These are phyloP conservation scores for Ligustrum vulgare DNA, from an alignment of 257 asterid species.

Conservation along the genomic window DNA sequence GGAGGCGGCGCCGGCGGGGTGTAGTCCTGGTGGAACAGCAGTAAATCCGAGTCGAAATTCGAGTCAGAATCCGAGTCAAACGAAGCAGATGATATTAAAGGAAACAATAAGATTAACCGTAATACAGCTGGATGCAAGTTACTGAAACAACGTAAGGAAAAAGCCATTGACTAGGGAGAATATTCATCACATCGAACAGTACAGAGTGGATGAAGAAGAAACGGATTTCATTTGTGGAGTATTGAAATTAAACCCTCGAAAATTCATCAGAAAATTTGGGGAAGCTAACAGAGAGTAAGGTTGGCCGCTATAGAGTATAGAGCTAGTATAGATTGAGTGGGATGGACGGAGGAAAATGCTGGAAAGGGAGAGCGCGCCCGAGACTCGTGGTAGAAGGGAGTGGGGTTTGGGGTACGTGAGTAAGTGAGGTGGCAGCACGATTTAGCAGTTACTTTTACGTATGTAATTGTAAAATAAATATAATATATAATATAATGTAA, in stretches of 20 bases:
- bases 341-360: constrained; percentile 19
- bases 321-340: neutral
- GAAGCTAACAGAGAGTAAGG: constrained; percentile 30
- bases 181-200: constrained; percentile 59
- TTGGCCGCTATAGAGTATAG: neutral
- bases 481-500: too few species aligned
- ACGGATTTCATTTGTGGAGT: constrained; percentile 50
- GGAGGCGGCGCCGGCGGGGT: constrained; percentile 99
- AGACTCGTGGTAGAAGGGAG: constrained; percentile 9
- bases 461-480: too few species aligned
- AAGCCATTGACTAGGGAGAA: constrained; percentile 50
- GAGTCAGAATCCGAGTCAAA: constrained; percentile 26
- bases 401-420: constrained; percentile 26
- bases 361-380: constrained; percentile 30
- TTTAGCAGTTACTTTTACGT: constrained; percentile 24
- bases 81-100: constrained; percentile 17
- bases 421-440: constrained; percentile 41
- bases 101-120: constrained; percentile 29
- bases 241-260: constrained; percentile 24
- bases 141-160: constrained; percentile 28
- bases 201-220: constrained; percentile 23
- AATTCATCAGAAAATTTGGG: constrained; percentile 24
- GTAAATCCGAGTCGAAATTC: constrained; percentile 39
- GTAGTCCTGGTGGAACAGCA: constrained; percentile 83
- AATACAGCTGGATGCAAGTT: constrained; percentile 30